Percentiles rank a stretch among this genome's conserved stretches.
Conservation (phyloP, 768 basidiomycete genomes). For the Suillus plorans region DNA sequence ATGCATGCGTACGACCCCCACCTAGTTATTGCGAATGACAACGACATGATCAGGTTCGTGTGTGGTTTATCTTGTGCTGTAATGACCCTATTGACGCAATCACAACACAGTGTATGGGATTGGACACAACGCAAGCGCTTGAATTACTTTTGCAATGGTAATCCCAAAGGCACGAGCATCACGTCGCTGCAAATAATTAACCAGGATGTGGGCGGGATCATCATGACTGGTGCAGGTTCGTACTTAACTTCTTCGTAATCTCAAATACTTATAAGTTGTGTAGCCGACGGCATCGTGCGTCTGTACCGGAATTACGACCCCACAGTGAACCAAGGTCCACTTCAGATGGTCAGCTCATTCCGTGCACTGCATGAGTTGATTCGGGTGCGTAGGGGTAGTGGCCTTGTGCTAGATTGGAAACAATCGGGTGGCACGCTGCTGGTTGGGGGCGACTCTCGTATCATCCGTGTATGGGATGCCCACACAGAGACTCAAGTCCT, state of each 20-base stretch:
- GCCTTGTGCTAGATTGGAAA: conserved; percentile 92
- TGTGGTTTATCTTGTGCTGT: conserved; percentile 15
- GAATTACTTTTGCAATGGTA: conserved; percentile 87
- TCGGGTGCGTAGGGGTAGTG: conserved; percentile 72
- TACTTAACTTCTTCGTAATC: conserved; percentile 2
- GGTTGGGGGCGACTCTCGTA: conserved; percentile 88
- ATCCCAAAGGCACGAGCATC: conserved; percentile 76
- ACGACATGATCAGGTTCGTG: conserved; percentile 76
- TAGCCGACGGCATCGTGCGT: conserved; percentile 91
- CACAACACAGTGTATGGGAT: conserved; percentile 77
- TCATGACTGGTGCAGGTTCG: conserved; percentile 84
- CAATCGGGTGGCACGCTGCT: conserved; percentile 82
- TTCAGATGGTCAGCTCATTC: conserved; percentile 95
- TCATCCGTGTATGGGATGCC: conserved; percentile 94
- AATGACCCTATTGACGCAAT: conserved; percentile 6
- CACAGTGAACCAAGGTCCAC: conserved; percentile 60
- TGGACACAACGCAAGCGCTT: conserved; percentile 82
- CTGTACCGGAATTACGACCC: conserved; percentile 92
- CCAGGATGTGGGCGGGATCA: conserved; percentile 89
- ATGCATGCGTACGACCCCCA: conserved; percentile 95
- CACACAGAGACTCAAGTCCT: conserved; percentile 77
- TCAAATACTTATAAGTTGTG: conserved; percentile 4
- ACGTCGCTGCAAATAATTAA: conserved; percentile 92
- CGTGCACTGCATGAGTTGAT: conserved; percentile 80
- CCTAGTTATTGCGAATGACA: conserved; percentile 80